Base-by-base conservation (phyloP, 169 alveolate genomes). In the Plasmodium gallinaceum region DNA sequence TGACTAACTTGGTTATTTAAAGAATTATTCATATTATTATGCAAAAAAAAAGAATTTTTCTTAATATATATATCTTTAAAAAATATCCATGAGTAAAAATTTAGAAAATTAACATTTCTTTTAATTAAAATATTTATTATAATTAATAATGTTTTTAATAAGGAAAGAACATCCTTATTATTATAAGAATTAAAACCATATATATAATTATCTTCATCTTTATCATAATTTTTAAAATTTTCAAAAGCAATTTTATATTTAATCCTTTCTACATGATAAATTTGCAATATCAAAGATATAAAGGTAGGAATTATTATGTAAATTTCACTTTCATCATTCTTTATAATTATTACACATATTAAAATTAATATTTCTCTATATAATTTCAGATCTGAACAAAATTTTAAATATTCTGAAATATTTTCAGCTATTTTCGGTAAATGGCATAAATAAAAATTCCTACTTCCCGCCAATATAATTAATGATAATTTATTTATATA, bases 391-490 rank as follows among this genome's bases (percentile, higher is more conserved):
- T 86, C 92, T 14, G 73, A 58, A 52, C 92, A 86, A 37, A 48
- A 86, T 71, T 86, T 86, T 6, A 86, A 20, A 71, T 86, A 86
- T 52, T 86, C 92, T 0, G 92, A 86, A 8, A 86, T 86, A 26
- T 71, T 70, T 48, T 86, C 92, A n/a, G 92, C 92, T 70, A 86
- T 86, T 60, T 86, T 86, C 0, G 92, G 92, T 9, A 86, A n/a
- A 51, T 86, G 87, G 2, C 61, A 18, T 22, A 86, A 65, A 64
- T 86, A 86, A 18, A 70, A 86, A 32, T 86, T 86, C 7, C 69
- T 43, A 10, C 32, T 86, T 20, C 83, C 92, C 0, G 92, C 66
- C 16, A 86, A 60, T 22, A 86, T 71, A 5, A 86, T 86, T 2
- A 86, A 51, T 18, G 92, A 86, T 26, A 86, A 71, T 71, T 86